Conservation (phyloP, 768 basidiomycete genomes). For the Russula olivacea region DNA sequence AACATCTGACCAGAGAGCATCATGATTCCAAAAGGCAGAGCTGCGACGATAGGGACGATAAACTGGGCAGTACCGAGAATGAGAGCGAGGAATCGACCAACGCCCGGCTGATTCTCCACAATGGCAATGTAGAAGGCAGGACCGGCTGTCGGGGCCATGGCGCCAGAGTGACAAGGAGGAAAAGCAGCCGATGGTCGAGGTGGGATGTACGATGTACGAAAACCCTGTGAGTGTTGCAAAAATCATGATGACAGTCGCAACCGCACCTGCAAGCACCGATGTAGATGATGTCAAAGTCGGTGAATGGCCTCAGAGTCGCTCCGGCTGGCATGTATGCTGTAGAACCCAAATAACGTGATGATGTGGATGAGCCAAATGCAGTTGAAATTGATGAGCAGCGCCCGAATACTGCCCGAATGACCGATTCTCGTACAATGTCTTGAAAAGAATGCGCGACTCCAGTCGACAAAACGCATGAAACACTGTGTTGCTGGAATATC, state of each 20-base stretch:
- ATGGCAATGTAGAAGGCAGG: conserved; percentile 94
- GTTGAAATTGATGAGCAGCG: conserved; percentile 98
- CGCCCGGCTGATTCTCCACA: conserved; percentile 51
- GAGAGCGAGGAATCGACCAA: conserved; percentile 68
- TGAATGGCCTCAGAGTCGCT: conserved; percentile 50
- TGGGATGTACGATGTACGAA: conserved; percentile 95
- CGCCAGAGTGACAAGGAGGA: conserved; percentile 84
- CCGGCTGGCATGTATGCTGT: conserved; percentile 70
- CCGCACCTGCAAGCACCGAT: conserved; percentile 88
- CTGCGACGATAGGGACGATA: conserved; percentile 82
- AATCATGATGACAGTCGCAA: conserved; percentile 92
- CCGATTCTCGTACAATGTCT: conserved; percentile 97
- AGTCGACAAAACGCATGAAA: conserved; percentile 66
- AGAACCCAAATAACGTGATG: conserved; percentile 82
- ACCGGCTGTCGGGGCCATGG: too few species aligned
- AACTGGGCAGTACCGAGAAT: conserved; percentile 97
- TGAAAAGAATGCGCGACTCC: conserved; percentile 96
- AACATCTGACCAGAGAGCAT: conserved; percentile 61
- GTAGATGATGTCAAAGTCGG: conserved; percentile 89
- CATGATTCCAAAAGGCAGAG: conserved; percentile 82
- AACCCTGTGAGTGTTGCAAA: conserved; percentile 91
- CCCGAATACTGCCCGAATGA: conserved; percentile 95
- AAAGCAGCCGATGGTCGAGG: conserved; percentile 82
- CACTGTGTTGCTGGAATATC: conserved; percentile 87
- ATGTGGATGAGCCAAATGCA: conserved; percentile 98